phyloP scores from a whole-genome alignment of 805 yeast species.

The Candida ortonii region DNA sequence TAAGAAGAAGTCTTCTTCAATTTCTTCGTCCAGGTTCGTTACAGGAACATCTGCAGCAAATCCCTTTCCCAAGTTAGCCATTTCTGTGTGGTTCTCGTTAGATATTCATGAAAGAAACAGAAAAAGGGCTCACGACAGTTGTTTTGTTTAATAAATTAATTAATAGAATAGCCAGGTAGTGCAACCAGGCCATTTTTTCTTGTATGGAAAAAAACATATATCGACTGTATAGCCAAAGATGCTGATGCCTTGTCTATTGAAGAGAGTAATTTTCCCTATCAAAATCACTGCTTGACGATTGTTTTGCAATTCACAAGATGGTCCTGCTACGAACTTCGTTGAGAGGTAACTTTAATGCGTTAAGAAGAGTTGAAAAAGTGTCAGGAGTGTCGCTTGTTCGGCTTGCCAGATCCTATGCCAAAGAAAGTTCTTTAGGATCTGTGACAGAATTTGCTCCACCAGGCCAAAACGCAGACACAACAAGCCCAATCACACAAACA shows the following conservation, averaged over 20 bases:
- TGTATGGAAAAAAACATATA: no score
- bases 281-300: no score
- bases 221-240: no score
- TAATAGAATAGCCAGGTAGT: no score
- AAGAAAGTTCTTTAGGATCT: conserved; percentile 12
- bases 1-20: conserved; percentile 31
- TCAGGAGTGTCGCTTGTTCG: background rate
- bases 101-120: no score
- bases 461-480: conserved; percentile 34
- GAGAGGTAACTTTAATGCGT: background rate
- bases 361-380: background rate
- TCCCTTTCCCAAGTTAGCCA: conserved; percentile 14
- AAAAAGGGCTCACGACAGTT: no score
- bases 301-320: no score
- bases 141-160: no score
- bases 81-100: conserved; percentile 1
- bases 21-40: conserved; percentile 48
- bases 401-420: conserved; percentile 12
- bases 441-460: conserved; percentile 16
- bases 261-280: no score
- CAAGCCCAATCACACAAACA: conserved; percentile 56
- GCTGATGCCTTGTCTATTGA: no score
- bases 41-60: conserved; percentile 50
- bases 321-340: no score
- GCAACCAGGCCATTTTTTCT: no score